These are phyloP conservation scores for Alternaria gaisen DNA, from an alignment of 2,329 filamentous ascomycete species.

Conservation along the genomic window DNA sequence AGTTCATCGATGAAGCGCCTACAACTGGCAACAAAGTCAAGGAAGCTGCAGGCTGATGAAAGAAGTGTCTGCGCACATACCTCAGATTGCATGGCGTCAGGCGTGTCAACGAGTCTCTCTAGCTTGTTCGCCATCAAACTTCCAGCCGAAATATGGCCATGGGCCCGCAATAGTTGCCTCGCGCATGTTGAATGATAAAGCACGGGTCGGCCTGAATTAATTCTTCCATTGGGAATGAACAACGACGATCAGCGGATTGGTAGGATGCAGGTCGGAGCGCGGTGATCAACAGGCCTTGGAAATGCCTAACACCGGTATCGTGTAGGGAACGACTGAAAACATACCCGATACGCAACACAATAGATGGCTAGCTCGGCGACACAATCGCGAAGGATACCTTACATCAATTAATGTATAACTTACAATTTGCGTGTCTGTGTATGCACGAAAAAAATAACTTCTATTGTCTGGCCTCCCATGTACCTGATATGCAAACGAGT, in stretches of 20 bases:
- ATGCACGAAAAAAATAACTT: not conserved
- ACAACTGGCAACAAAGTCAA: conserved; percentile 74
- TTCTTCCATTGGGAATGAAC: not conserved
- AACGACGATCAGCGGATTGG: not conserved
- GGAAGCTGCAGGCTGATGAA: conserved; percentile 71
- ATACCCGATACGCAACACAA: not conserved
- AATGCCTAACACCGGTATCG: not conserved
- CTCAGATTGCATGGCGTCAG: not conserved
- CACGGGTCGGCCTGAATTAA: too few relatives aligned
- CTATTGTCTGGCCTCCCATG: too few relatives aligned
- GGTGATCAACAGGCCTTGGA: not conserved
- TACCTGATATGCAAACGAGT: too few relatives aligned
- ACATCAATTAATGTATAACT: not conserved
- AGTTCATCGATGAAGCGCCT: conserved; percentile 93
- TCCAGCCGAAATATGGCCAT: too few relatives aligned
- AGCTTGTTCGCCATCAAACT: not conserved
- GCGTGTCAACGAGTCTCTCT: not conserved
- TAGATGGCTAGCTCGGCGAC: not conserved
- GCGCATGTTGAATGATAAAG: not conserved
- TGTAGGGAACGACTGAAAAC: not conserved
- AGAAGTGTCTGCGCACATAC: not conserved
- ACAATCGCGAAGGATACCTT: not conserved
- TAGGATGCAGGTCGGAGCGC: not conserved
- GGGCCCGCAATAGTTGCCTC: not conserved
- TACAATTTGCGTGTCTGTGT: not conserved